phyloP scores from a whole-genome alignment of 2,329 filamentous ascomycete species.

The Davidsoniella eucalypti region DNA sequence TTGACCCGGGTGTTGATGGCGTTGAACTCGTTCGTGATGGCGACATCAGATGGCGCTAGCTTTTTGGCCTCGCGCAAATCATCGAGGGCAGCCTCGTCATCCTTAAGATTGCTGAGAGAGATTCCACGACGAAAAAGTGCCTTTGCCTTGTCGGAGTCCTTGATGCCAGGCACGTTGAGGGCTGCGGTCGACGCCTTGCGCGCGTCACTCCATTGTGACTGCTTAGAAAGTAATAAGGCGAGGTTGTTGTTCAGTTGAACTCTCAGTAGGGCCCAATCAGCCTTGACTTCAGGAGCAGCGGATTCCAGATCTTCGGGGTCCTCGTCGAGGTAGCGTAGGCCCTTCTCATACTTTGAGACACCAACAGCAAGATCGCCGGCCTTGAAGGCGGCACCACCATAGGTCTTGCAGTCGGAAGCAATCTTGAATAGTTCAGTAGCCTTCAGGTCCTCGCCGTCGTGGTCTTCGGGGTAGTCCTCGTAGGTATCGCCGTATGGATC shows the following conservation, averaged over 20 bases:
- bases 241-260: constrained; percentile 81
- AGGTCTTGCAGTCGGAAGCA: constrained; percentile 72
- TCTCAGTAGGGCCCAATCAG: constrained; percentile 55
- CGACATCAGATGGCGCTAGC: constrained; percentile 58
- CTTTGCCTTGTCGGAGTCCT: constrained; percentile 72
- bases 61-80: constrained; percentile 61
- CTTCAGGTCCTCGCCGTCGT: constrained; percentile 35
- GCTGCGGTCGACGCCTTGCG: constrained; percentile 56
- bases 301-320: constrained; percentile 53
- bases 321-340: constrained; percentile 73
- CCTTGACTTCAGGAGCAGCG: constrained; percentile 51
- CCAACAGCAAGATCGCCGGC: constrained; percentile 50
- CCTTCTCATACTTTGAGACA: constrained; percentile 90
- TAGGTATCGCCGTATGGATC: constrained; percentile 80
- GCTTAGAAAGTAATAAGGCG: constrained; percentile 71
- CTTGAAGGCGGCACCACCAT: constrained; percentile 89
- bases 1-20: constrained; percentile 61
- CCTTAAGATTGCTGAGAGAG: constrained; percentile 60
- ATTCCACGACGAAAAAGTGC: constrained; percentile 69
- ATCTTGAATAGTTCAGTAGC: constrained; percentile 53
- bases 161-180: constrained; percentile 46
- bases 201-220: constrained; percentile 53
- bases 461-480: constrained; percentile 92
- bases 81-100: constrained; percentile 64
- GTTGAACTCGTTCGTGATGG: constrained; percentile 57